Conservation (phyloP, 345 rosid genomes). For the Euphorbia peplus region DNA sequence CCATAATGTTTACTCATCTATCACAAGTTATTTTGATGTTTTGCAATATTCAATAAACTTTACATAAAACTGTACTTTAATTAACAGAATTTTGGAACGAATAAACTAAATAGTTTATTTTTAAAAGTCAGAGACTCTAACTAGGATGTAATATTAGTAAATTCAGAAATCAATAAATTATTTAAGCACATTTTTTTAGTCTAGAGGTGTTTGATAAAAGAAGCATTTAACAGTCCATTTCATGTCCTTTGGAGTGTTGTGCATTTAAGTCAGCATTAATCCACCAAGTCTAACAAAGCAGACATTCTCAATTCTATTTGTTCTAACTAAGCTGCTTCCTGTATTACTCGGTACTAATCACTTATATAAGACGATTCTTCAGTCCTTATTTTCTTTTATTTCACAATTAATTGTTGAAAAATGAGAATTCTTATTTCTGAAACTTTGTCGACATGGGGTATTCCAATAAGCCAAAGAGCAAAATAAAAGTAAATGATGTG, state of each 20-base stretch:
- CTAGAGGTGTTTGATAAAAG: background rate
- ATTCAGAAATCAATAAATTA: too few relatives aligned
- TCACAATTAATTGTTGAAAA: background rate
- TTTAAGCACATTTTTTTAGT: background rate
- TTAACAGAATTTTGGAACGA: too few relatives aligned
- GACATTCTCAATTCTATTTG: background rate
- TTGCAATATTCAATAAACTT: too few relatives aligned
- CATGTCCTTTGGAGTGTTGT: constrained; percentile 6
- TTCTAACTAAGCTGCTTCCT: background rate
- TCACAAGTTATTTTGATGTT: too few relatives aligned
- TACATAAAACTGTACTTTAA: too few relatives aligned
- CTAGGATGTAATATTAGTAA: too few relatives aligned
- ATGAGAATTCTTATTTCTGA: background rate
- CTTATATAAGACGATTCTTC: background rate
- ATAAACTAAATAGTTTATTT: too few relatives aligned
- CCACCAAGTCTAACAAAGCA: background rate
- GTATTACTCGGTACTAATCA: background rate
- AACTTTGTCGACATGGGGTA: background rate
- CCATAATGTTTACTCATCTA: too few relatives aligned
- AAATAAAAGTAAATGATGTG: too few relatives aligned
- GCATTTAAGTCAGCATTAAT: too few relatives aligned
- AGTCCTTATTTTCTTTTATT: background rate
- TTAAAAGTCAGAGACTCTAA: too few relatives aligned
- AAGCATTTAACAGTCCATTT: constrained; percentile 18
- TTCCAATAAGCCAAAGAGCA: background rate